Evolutionary conservation across 805 yeast genomes (phyloP).

Genomic region (Saccharomycopsis fibuligera): DNA sequence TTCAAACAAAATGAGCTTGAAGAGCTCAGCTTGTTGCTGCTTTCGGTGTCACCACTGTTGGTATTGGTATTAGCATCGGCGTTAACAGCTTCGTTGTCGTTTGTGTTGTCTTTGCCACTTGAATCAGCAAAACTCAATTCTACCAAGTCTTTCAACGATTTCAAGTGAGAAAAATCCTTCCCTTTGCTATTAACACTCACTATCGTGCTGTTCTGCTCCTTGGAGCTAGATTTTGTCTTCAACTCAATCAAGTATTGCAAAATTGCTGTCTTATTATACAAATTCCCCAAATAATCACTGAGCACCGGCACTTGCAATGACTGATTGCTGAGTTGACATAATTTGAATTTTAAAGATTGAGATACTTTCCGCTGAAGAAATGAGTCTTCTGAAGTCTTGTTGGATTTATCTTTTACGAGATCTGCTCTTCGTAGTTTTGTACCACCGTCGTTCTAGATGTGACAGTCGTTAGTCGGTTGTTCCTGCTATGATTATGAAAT

Average conservation of each 20-base stretch:
- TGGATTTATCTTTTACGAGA: conserved; percentile 9
- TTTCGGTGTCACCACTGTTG: not conserved
- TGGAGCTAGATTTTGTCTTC: too few species aligned
- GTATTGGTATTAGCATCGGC: not conserved
- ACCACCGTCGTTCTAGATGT: conserved; percentile 20
- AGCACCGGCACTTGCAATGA: conserved; percentile 48
- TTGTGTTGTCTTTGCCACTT: not conserved
- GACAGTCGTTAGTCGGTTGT: not conserved
- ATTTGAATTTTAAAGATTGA: conserved; percentile 6
- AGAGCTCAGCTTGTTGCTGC: too few species aligned
- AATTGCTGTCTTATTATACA: conserved; percentile 59
- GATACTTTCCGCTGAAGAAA: conserved; percentile 7
- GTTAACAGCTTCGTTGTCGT: not conserved
- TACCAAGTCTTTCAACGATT: conserved; percentile 38
- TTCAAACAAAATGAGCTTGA: conserved; percentile 1
- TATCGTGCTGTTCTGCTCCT: conserved; percentile 24
- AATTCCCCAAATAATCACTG: conserved; percentile 60
- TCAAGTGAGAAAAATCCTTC: conserved; percentile 29
- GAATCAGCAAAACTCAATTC: conserved; percentile 32
- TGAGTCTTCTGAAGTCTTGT: conserved; percentile 12
- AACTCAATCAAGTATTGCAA: conserved; percentile 52
- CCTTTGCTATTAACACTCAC: conserved; percentile 20
- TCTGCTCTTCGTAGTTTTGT: conserved; percentile 19
- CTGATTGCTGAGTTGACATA: conserved; percentile 41
- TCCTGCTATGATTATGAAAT: not conserved